These are phyloP conservation scores for Alternaria triticimaculans DNA, from an alignment of 2,329 filamentous ascomycete species.

Conservation along the genomic window DNA sequence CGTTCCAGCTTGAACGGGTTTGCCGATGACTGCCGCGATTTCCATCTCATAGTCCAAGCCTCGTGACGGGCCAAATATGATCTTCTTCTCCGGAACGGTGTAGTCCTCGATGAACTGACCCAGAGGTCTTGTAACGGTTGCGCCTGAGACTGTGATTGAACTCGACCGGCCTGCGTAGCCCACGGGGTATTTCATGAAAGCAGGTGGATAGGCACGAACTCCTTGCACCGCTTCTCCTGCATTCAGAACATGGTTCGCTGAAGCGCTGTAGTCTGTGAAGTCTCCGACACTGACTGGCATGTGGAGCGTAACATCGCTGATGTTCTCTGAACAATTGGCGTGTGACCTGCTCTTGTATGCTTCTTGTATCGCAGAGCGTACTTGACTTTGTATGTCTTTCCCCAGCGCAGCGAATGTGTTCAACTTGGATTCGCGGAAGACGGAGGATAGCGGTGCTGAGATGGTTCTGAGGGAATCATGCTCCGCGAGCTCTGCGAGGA, in stretches of 20 bases:
- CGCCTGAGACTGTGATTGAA: conserved; percentile 59
- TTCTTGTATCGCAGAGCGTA: conserved; percentile 53
- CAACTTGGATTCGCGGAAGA: conserved; percentile 47
- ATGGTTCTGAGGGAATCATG: conserved; percentile 38
- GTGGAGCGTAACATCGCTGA: conserved; percentile 57
- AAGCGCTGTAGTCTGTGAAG: conserved; percentile 66
- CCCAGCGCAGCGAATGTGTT: conserved; percentile 60
- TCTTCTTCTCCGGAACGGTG: conserved; percentile 54
- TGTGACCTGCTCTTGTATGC: conserved; percentile 34
- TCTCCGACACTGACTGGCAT: conserved; percentile 63
- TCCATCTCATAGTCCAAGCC: conserved; percentile 60
- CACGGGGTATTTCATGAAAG: conserved; percentile 49
- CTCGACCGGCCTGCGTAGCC: conserved; percentile 62
- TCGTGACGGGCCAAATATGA: conserved; percentile 54
- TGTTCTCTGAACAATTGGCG: conserved; percentile 23
- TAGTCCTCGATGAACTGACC: conserved; percentile 38
- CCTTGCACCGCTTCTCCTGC: conserved; percentile 49
- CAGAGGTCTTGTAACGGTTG: conserved; percentile 39
- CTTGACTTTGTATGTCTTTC: conserved; percentile 46
- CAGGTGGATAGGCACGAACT: conserved; percentile 28
- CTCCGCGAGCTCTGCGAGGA: conserved; percentile 55
- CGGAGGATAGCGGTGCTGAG: conserved; percentile 17
- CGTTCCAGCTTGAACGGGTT: conserved; percentile 49
- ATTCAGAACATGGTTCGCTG: conserved; percentile 61
- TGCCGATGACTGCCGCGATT: conserved; percentile 55